Evolutionary conservation across 148 eudicot genomes (phyloP).

Genomic region (Rhododendron henanense): DNA sequence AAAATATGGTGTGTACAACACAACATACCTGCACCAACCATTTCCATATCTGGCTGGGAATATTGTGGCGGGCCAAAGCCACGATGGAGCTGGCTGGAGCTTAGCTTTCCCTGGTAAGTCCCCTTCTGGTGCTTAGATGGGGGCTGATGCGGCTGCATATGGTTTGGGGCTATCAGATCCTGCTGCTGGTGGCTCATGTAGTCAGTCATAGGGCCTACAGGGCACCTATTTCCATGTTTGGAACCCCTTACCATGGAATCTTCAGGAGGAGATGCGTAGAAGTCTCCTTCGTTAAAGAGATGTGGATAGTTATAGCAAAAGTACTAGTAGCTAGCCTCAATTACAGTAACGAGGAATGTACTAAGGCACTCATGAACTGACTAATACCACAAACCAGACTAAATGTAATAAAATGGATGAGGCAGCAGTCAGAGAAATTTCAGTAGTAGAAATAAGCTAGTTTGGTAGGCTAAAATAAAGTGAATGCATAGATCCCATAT

Average conservation of each 20-base stretch:
- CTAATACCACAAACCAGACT: neutral
- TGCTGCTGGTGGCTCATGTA: slow-evolving; percentile 11
- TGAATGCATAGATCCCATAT: neutral
- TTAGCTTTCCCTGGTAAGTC: slow-evolving; percentile 7
- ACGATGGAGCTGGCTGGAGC: slow-evolving; percentile 9
- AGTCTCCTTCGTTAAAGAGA: slow-evolving; percentile 9
- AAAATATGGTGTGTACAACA: neutral
- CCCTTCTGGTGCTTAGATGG: slow-evolving; percentile 5
- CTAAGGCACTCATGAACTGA: neutral
- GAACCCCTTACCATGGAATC: slow-evolving; percentile 19
- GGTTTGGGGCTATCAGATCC: slow-evolving; percentile 13
- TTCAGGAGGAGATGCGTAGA: slow-evolving; percentile 13
- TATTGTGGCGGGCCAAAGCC: slow-evolving; percentile 9
- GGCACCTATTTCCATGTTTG: slow-evolving; percentile 12
- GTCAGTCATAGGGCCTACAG: slow-evolving; percentile 15
- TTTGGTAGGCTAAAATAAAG: neutral
- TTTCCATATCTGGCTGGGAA: slow-evolving; percentile 6
- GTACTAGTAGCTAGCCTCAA: neutral
- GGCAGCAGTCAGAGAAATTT: neutral
- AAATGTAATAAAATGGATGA: neutral
- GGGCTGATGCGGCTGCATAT: slow-evolving; percentile 13
- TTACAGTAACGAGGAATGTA: neutral
- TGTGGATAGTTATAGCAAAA: neutral
- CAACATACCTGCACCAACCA: slow-evolving; percentile 3
- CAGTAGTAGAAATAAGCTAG: neutral